Evolutionary conservation across 2,329 filamentous ascomycete genomes (phyloP), one percentile per base, ranked within the genome.

Genomic region (Cryphonectria japonica): DNA sequence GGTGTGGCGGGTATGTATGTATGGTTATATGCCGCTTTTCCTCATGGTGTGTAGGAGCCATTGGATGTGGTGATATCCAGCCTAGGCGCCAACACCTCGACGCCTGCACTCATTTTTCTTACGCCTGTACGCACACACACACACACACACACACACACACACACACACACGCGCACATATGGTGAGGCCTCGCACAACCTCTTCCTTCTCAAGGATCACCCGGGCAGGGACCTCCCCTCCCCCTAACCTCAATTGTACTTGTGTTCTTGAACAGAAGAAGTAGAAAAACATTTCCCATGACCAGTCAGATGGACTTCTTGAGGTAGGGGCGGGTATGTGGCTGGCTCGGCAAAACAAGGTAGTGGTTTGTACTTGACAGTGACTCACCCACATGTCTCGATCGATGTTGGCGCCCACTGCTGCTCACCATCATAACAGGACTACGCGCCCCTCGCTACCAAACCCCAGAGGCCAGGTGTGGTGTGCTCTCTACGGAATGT

Each of bases 291-390:
- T 11, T 32, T 16, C n/a, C 22, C 64, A 32, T 66, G 46, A 16
- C 41, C 65, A 61, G 43, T 37, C 57, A 52, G 29, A 19, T 26
- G 39, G n/a, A 26, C 41, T 22, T 39, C 19, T 60, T 39, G 57
- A 57, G 46, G 70, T 57, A 70, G 70, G 64, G 64, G 52, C 68
- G 70, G 70, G 68, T 70, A 72, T 64, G 70, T 60, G 69, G 54
- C 60, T 43, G 26, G 52, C n/a, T 9, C 13, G n/a, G 52, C 52
- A 11, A 22, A n/a, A n/a, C n/a, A 54, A 39, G 37, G 37, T 9
- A 22, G n/a, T 29, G 41, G 41, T 43, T 16, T 43, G 41, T 52
- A n/a, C 19, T n/a, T 52, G 46, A 9, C 7, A 16, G 22, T 52
- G 19, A 22, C 19, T 52, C 46, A 22, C 46, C 46, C 2, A n/a